A percentile compares a stretch with the other conserved stretches of the same genome.
Evolutionary conservation across 257 asterid genomes (phyloP).

Genomic region (Solanum virginianum): DNA sequence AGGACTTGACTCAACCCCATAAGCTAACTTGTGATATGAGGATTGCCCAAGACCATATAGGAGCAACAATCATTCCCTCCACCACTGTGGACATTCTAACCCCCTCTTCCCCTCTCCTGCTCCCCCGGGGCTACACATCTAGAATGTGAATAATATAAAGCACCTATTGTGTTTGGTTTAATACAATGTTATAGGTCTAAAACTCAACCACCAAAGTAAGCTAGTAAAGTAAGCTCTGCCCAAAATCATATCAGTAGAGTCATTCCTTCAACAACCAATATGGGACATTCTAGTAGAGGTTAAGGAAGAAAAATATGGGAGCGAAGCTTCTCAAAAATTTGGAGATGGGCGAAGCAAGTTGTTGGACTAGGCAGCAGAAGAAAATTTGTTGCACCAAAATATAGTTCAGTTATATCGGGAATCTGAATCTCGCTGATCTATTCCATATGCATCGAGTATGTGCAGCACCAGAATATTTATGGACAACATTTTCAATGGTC

Average conservation of each 20-base stretch:
- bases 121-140: background rate
- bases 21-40: background rate
- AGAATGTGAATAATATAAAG: background rate
- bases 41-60: background rate
- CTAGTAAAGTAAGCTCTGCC: background rate
- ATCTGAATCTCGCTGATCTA: background rate
- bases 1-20: background rate
- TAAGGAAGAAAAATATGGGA: background rate
- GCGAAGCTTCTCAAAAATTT: background rate
- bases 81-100: background rate
- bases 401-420: background rate
- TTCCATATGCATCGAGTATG: background rate
- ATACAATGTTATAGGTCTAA: background rate
- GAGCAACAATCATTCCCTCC: background rate
- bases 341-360: background rate
- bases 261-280: background rate
- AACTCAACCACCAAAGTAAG: background rate
- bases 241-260: background rate
- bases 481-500: background rate
- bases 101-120: background rate
- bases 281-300: background rate
- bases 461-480: background rate
- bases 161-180: background rate
- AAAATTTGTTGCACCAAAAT: background rate
- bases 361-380: background rate